Percentiles rank a stretch among this genome's conserved stretches.
Conservation (phyloP, 1,284 basidiomycete genomes). For the Phellopilus nigrolimitatus region DNA sequence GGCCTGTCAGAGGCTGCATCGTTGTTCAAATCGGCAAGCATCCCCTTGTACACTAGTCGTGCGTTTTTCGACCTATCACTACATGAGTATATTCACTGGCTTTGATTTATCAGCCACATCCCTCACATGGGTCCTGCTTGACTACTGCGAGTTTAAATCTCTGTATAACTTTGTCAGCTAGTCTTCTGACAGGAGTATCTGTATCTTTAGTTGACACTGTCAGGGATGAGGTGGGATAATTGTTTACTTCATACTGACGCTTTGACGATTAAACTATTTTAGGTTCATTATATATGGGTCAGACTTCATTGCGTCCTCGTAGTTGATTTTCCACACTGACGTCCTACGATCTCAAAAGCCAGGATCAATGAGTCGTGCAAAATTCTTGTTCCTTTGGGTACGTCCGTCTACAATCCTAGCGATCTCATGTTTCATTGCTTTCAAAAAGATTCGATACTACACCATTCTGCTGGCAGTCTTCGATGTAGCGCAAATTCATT, state of each 20-base stretch:
- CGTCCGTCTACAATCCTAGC: too few relatives aligned
- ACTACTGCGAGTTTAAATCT: too few relatives aligned
- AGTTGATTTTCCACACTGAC: not conserved
- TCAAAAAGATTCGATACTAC: too few relatives aligned
- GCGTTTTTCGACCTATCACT: too few relatives aligned
- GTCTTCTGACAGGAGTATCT: too few relatives aligned
- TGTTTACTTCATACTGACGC: not conserved
- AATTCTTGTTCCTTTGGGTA: slow-evolving; percentile 37
- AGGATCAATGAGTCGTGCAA: slow-evolving; percentile 26
- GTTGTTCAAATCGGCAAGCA: too few relatives aligned
- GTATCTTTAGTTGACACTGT: not conserved
- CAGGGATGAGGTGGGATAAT: not conserved
- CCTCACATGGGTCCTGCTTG: slow-evolving; percentile 11
- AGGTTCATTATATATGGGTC: slow-evolving; percentile 13
- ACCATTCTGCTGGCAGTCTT: too few relatives aligned
- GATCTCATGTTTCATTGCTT: too few relatives aligned
- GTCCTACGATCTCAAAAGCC: not conserved
- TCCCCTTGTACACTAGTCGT: too few relatives aligned
- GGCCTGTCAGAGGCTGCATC: too few relatives aligned
- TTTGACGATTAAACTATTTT: not conserved
- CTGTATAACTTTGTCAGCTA: slow-evolving; percentile 3
- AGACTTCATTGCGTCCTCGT: not conserved
- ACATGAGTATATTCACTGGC: too few relatives aligned
- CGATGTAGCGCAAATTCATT: too few relatives aligned
- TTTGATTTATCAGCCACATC: slow-evolving; percentile 11